Conservation (phyloP, 257 asterid genomes). For the Voacanga thouarsii region DNA sequence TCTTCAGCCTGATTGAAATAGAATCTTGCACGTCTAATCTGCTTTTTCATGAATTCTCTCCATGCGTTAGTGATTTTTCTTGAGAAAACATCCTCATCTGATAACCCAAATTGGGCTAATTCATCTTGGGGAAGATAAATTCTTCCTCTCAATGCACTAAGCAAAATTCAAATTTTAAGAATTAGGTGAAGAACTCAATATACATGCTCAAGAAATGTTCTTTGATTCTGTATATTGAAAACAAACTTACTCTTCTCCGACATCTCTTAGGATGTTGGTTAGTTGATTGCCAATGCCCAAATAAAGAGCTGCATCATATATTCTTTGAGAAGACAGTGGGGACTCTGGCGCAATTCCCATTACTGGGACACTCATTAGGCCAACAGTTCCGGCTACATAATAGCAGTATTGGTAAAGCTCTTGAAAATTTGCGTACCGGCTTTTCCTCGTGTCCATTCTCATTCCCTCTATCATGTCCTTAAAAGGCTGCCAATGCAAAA, state of each 20-base stretch:
- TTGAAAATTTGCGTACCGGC: conserved; percentile 52
- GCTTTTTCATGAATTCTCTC: conserved; percentile 81
- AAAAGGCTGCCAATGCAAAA: conserved; percentile 47
- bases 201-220: neutral
- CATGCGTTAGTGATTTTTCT: conserved; percentile 56
- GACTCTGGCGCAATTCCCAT: conserved; percentile 87
- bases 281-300: conserved; percentile 81
- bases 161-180: neutral
- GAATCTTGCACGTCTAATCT: conserved; percentile 69
- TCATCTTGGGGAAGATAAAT: conserved; percentile 87
- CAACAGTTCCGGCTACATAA: conserved; percentile 83
- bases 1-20: conserved; percentile 68
- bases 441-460: conserved; percentile 77
- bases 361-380: conserved; percentile 81
- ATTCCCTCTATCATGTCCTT: conserved; percentile 90
- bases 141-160: conserved; percentile 74
- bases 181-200: neutral
- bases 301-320: conserved; percentile 57
- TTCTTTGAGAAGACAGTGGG: conserved; percentile 38
- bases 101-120: conserved; percentile 51
- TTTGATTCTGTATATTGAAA: neutral
- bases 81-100: conserved; percentile 60
- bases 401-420: conserved; percentile 72
- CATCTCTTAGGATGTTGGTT: conserved; percentile 75
- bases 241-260: conserved; percentile 72